Evolutionary conservation across 2,329 filamentous ascomycete genomes (phyloP), one percentile per base, ranked within the genome.

Genomic region (Microsporum ferrugineum): DNA sequence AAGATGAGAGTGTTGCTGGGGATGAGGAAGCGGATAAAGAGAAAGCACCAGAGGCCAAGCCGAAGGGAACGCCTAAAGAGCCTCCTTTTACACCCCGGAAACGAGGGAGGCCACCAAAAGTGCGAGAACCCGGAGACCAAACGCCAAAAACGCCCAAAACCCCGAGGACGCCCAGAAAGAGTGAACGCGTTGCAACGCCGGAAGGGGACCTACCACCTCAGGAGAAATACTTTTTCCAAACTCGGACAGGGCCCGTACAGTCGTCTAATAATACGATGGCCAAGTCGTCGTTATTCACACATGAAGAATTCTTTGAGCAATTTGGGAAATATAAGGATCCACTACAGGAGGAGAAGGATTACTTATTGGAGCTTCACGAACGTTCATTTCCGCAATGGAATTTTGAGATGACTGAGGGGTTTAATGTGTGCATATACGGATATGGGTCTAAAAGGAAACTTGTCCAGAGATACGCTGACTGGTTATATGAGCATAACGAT

Each of bases 221-320:
- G 70, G 94, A 97, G 72, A 83, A 88, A 66, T 99, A 95, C 77
- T 97, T 99, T 73, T 89, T 87, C 70, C 89, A 97, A 70, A 96
- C 95, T 71, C 86, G 89, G 56, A 85, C 89, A 0, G 91, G 89
- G 1, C 82, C 85, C 2, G 80, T 84, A 51, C 91, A 91, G 73
- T 96, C 92, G 0, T 96, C 91, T 1, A 88, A 89, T 70, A 94
- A 94, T 66, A 95, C 85, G 0, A 79, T 97, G 3, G 81, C 87
- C 0, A 85, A 87, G 3, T 78, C 95, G 38, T 79, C 84, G 2
- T 78, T 96, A 8, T 84, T 97, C 61, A 91, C 88, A 1, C 91
- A 96, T 69, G 91, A 97, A 61, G 90, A 96, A 71, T 99, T 94
- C 74, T 95, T 95, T 68, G 79, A 83, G 51, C 76, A 87, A 34